Evolutionary conservation across 208 protist species (phyloP).

Genomic region (Leishmania amazonensis): DNA sequence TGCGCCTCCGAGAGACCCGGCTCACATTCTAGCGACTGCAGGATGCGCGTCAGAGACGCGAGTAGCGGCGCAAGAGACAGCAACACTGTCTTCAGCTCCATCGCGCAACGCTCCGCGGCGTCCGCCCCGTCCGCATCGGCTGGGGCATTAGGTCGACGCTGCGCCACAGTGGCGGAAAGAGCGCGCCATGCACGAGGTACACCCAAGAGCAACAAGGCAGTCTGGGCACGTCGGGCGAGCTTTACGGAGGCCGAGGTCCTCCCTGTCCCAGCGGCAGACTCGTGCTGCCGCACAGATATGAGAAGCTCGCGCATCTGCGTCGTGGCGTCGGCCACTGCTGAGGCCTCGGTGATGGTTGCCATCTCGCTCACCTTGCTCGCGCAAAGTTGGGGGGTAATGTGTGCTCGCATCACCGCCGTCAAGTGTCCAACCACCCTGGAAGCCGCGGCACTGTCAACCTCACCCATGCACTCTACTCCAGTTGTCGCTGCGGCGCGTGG

Average conservation of each 20-base stretch:
- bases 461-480: background rate
- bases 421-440: conserved; percentile 5
- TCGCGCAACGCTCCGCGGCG: background rate
- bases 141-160: background rate
- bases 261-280: background rate
- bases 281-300: conserved; percentile 3
- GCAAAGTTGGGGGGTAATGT: conserved; percentile 1
- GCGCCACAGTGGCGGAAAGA: conserved; percentile 1
- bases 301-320: conserved; percentile 11
- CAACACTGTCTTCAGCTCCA: conserved; percentile 21
- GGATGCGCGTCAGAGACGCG: conserved; percentile 23
- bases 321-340: conserved; percentile 1
- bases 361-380: background rate
- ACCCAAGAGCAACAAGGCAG: background rate
- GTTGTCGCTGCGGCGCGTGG: background rate
- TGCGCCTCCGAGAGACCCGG: background rate
- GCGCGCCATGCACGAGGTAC: conserved; percentile 12
- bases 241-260: background rate
- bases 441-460: background rate
- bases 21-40: conserved; percentile 9
- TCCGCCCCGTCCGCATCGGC: background rate
- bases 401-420: conserved; percentile 2
- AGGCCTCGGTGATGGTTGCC: background rate
- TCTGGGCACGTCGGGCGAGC: background rate
- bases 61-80: conserved; percentile 22